Base-by-base conservation (phyloP, 2,329 filamentous ascomycete genomes). In the Nemania diffusa region DNA sequence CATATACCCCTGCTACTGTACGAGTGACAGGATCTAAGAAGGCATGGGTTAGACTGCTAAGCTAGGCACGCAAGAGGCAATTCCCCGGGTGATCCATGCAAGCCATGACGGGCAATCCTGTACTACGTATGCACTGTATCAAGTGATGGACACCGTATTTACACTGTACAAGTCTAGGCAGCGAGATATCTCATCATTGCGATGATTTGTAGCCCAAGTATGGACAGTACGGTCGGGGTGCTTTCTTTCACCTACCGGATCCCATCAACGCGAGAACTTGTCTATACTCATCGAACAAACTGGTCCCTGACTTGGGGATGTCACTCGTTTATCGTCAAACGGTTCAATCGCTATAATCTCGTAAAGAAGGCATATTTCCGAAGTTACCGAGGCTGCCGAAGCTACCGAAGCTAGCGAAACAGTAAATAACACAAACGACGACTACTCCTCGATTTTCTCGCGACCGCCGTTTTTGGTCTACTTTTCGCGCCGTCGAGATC, bases 311-410 rank as follows among this genome's bases (percentile, higher is more conserved):
- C n/a, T 62, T 44, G 29, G 59, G 53, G 9, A 8, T n/a, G 55
- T 52, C 60, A 22, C 51, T 67, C 64, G 60, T 67, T 67, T 60
- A 51, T 27, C 13, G 13, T 42, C 27, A 29, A 32, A 29, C 42
- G 5, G 5, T 52, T 60, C 11, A 15, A n/a, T 57, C 15, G 34
- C 44, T 57, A 24, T 6, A 34, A 64, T 61, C 40, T 55, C 29
- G 20, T 32, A 1, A 48, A 24, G 29, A 34, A 27, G 24, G 27
- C 34, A 55, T 5, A 46, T n/a, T n/a, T 60, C 65, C 61, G 65
- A 64, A n/a, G 13, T 20, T 60, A 11, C 65, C 60, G 65, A 42
- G 22, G 13, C 53, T 22, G 15, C 26, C 7, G 22, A 15, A 50
- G 20, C 44, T 9, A 48, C 44, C 20, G 22, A 20, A 13, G 40